Evolutionary conservation across 2,329 filamentous ascomycete genomes (phyloP), one percentile per base, ranked within the genome.

Genomic region (Beauveria bassiana): DNA sequence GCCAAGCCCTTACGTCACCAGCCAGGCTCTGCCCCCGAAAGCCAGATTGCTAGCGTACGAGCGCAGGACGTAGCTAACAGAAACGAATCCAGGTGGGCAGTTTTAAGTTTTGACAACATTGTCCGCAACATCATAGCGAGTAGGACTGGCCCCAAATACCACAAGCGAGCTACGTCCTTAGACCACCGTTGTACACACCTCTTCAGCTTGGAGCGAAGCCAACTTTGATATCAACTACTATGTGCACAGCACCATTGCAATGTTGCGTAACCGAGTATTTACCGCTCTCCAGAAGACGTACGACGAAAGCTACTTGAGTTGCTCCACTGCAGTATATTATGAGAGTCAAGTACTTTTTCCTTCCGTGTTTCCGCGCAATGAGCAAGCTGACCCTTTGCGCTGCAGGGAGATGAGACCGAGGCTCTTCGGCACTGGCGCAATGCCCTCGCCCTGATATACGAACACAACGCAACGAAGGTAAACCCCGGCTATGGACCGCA

Each of bases 251-350:
- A 61, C 61, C 61, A 66, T 66, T 74, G 77, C 70, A 67, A 84
- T 85, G 82, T 79, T 81, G 72, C 78, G 77, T 69, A 81, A 76
- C 71, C 81, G 75, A 70, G 75, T 74, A 65, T 81, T 86, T 71
- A 86, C 89, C 75, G 86, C 86, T 65, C 86, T 97, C 74, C 93
- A 98, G 78, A 97, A 96, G 83, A 96, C 92, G 61, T 98, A 98
- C 77, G 93, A 98, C 78, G 92, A 98, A 75, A 93, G 90, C 75
- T 97, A 96, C 77, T 78, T 97, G 68, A 92, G 89, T 71, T 97
- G 93, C 76, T 97, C 93, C 16, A 98, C 93, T 1, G 93, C 93
- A 45, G 90, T 96, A 59, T 97, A 96, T 77, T 97, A 96, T 74
- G 95, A 99, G 78, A 86, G 88, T 72, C 89, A 96, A 85, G 92